Base-by-base conservation (phyloP, 83 land plant genomes). In the Isoetes engelmannii region DNA sequence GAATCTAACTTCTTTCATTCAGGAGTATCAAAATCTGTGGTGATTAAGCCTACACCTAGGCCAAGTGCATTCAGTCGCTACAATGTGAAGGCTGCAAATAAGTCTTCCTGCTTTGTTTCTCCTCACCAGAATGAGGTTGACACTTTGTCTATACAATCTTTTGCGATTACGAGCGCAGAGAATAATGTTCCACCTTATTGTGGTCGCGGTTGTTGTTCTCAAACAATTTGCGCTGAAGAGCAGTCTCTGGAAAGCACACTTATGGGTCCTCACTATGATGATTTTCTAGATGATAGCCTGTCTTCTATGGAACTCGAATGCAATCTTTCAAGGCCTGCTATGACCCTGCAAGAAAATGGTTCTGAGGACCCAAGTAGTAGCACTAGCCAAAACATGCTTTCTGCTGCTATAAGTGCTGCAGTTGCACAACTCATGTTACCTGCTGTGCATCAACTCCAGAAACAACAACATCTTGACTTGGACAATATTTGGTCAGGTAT, bases 31-130 rank as follows among this genome's bases (percentile, higher is more conserved):
- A 28, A 28, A 28, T 28, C 37, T 28, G 37, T 28, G 69, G 13
- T 66, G 10, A 37, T 72, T 6, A 65, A 67, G 19, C 74, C 74
- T 1, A 45, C 59, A 18, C 58, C 74, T 4, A 55, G 74, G 13
- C 65, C 72, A 42, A 72, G 74, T 65, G 74, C 74, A 20, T 72
- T 72, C 74, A 72, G 69, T 17, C 47, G 63, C 56, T 72, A 72
- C 46, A 37, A 47, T 53, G 46, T 19, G 44, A 41, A 69, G 61
- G 61, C 19, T 21, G 53, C 69, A 15, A 45, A 8, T 28, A 66
- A 72, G 5, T 18, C 12, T 41, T 41, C 44, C 37, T 12, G 21
- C 28, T 69, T 69, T 8, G 61, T 57, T 56, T 53, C 71, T 15
- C 13, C 15, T 53, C 13, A 53, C 15, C 55, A 15, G 55, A 12